Percentiles rank a stretch among this genome's conserved stretches.
These are phyloP conservation scores for Saccharomycopsis sp. DNA, from an alignment of 805 yeast species.

Conservation along the genomic window DNA sequence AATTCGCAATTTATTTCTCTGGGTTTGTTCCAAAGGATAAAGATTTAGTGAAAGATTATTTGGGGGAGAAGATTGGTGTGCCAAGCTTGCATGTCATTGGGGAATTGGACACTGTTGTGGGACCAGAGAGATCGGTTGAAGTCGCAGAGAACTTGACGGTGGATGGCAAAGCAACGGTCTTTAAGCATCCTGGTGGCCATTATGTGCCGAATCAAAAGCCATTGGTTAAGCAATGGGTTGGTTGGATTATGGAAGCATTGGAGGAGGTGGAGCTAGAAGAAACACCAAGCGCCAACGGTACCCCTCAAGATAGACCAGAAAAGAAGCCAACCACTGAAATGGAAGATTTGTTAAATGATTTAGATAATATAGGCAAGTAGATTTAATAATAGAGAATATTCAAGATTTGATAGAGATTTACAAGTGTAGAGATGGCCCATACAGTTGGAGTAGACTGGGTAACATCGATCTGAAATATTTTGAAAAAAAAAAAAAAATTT, in stretches of 20 bases:
- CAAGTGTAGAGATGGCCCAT: too few relatives aligned
- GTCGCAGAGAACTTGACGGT: constrained; percentile 50
- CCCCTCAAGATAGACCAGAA: too few relatives aligned
- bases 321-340: too few relatives aligned
- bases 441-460: too few relatives aligned
- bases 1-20: constrained; percentile 71
- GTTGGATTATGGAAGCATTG: constrained; percentile 28
- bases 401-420: too few relatives aligned
- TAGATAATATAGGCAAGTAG: too few relatives aligned
- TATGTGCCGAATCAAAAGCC: constrained; percentile 82
- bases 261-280: constrained; percentile 20
- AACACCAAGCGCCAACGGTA: too few relatives aligned
- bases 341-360: too few relatives aligned
- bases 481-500: constrained; percentile 4
- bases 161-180: constrained; percentile 35
- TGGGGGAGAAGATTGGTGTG: constrained; percentile 27
- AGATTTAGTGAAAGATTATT: constrained; percentile 29
- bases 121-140: constrained; percentile 58
- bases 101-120: constrained; percentile 79
- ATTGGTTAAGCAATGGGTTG: constrained; percentile 22
- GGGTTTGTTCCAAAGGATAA: constrained; percentile 47
- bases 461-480: too few relatives aligned
- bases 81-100: constrained; percentile 76
- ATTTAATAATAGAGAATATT: too few relatives aligned
- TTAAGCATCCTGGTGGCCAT: constrained; percentile 95